Evolutionary conservation across 2,329 filamentous ascomycete species (phyloP), one percentile per base, ranked within the genome.

Genomic region (Microdochium paspali): DNA sequence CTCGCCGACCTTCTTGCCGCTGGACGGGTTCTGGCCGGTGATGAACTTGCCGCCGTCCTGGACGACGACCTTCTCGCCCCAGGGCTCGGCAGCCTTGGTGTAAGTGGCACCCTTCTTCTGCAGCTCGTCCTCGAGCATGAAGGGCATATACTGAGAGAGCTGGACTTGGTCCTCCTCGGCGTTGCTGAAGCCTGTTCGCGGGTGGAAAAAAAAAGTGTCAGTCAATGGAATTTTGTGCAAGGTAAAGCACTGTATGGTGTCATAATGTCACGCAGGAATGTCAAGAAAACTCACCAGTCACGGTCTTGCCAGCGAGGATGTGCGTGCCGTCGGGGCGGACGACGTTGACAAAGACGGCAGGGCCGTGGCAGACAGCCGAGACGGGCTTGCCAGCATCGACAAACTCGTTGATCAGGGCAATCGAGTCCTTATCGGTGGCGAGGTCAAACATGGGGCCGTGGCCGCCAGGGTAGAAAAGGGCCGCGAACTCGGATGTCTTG

Each of bases 381-480:
- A 87, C 74, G 47, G 80, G 69, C 70, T 85, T 85, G 52, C 73
- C 76, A 3, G 73, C 70, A 32, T 68, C 66, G 56, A 72, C 76
- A 61, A 87, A 85, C 61, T 85, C 79, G 50, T 70, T 66, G 56
- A 83, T 79, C 30, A 87, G 65, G 51, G 73, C 66, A 53, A 80
- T 75, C 24, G 76, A 81, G n/a, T 70, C 67, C 20, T 66, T 52
- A 58, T 84, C 76, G 48, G 67, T 66, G 47, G 73, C 74, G 18
- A 87, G 76, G 59, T 87, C 83, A 63, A 76, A 85, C 79, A 87
- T 82, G 56, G 82, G 76, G 49, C 76, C 77, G 66, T 80, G 75
- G 46, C 77, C 77, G 51, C 77, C 77, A 1, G 76, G 75, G 64
- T 69, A 77, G 62, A 77, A 77, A 54, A 79, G 46, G 28, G 80